phyloP scores from a whole-genome alignment of 73 alveolate species.

The Uronychia setigera region DNA sequence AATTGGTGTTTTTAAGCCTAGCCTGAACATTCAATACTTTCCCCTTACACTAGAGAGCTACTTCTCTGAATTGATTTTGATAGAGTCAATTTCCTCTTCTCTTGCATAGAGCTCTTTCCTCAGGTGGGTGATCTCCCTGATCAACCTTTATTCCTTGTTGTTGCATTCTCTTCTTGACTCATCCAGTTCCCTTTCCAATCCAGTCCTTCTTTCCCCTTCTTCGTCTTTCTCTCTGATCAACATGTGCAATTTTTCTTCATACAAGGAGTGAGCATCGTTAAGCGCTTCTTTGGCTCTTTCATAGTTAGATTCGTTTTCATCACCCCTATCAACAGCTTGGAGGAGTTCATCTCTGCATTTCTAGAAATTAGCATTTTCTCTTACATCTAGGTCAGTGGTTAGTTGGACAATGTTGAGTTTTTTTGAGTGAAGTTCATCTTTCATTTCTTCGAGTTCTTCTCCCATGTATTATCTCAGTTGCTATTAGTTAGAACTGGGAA shows the following conservation, averaged over 20 bases:
- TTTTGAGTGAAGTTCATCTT: not conserved
- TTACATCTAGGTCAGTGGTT: not conserved
- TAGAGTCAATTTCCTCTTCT: not conserved
- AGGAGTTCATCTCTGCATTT: not conserved
- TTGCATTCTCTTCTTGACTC: not conserved
- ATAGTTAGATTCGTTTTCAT: not conserved
- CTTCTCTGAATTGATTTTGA: not conserved
- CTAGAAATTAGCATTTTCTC: too few species aligned
- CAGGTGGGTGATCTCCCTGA: not conserved
- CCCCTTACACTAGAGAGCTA: not conserved
- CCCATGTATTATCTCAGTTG: not conserved
- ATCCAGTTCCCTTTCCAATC: not conserved
- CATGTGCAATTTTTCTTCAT: not conserved
- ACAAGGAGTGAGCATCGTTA: not conserved
- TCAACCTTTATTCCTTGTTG: not conserved
- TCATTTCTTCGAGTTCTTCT: not conserved
- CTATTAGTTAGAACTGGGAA: not conserved
- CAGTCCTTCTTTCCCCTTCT: not conserved
- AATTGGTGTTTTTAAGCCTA: not conserved
- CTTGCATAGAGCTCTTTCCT: conserved; percentile 2
- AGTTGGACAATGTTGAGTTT: not conserved
- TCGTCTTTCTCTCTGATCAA: not conserved
- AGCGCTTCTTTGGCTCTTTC: not conserved
- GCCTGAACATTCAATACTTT: not conserved
- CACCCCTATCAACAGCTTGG: not conserved